Base-by-base conservation (phyloP, 805 yeast species). In the Monosporozyma yasuniensis region DNA sequence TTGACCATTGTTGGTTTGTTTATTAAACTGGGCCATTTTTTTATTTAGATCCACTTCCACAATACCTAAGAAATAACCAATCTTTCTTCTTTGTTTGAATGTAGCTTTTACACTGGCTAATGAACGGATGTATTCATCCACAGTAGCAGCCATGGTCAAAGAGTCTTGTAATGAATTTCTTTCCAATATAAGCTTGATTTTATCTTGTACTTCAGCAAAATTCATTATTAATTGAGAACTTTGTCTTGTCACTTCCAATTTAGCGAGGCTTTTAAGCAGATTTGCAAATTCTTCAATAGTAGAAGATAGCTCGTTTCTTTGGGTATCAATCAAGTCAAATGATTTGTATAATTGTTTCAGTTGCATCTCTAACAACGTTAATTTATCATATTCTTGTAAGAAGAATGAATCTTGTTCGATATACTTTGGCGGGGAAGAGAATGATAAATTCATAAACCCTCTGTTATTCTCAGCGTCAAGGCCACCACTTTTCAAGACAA, bases 81-180 rank as follows among this genome's bases (percentile, higher is more conserved):
- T 62, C 56, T 81, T 85, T 50, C 79, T 75, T 56, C 98, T 76
- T 50, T 87, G 88, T 44, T 80, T 81, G 56, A 90, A 83, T 4
- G 86, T 80, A 44, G 80, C 76, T 55, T 83, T 78, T 30, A 88
- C 77, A 27, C 95, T 86, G 9, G 84, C 82, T 23, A 90, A 79
- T 14, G 83, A 71, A 46, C 98, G 76, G 46, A 82, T 72, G 63
- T 93, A 90, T 63, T 90, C 97, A 63, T 91, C 96, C 38, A 91
- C 71, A 0, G 96, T 87, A 23, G 85, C 78, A 1, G 96, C 96
- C 44, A 91, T 69, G 0, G 96, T 88, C 54, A 91, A 70, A 59
- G 89, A 79, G 56, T 91, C 97, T 64, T 87, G 96, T 67, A 85
- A 67, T 51, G 88, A 82, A 53, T 84, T 81, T 53, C 96, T 77